These are phyloP conservation scores for Mortierella sp. DNA, from an alignment of 371 early-diverging fungal species.

Conservation along the genomic window DNA sequence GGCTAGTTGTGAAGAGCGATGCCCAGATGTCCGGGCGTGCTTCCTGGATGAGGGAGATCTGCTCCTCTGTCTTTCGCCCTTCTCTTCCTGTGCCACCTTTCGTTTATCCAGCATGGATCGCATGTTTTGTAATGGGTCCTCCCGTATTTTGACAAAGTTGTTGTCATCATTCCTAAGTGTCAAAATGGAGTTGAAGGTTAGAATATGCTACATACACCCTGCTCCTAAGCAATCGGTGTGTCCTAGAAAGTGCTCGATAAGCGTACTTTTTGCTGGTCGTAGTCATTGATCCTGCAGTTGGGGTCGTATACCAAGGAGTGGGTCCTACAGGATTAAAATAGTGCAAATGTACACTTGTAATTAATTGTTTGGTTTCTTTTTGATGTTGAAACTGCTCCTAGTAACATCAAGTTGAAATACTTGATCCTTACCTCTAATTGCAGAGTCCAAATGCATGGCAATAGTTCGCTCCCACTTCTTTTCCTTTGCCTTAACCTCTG, in stretches of 20 bases:
- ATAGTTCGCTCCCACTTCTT: slow-evolving; percentile 70
- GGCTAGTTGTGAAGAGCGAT: not conserved
- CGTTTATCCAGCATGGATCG: slow-evolving; percentile 31
- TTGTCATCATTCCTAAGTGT: slow-evolving; percentile 6
- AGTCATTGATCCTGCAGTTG: slow-evolving; percentile 5
- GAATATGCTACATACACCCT: not conserved
- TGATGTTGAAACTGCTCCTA: not conserved
- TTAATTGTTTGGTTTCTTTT: not conserved
- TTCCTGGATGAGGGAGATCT: slow-evolving; percentile 24
- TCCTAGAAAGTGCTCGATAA: not conserved
- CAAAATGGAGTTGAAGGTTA: not conserved
- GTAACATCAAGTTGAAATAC: too few relatives aligned
- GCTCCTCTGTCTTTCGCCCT: slow-evolving; percentile 12
- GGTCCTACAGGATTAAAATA: slow-evolving; percentile 1
- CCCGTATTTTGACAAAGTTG: slow-evolving; percentile 26
- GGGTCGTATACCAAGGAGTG: slow-evolving; percentile 28
- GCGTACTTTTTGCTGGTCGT: slow-evolving; percentile 12
- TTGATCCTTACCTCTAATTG: slow-evolving; percentile 54
- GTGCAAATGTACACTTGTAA: not conserved
- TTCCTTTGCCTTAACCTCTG: slow-evolving; percentile 70
- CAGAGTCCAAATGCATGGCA: slow-evolving; percentile 78
- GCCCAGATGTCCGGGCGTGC: not conserved
- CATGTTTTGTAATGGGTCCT: slow-evolving; percentile 43
- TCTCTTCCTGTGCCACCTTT: slow-evolving; percentile 15
- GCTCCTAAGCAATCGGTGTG: not conserved